phyloP scores from a whole-genome alignment of 495 filamentous ascomycete species.

The Aspergillus cristatus region DNA sequence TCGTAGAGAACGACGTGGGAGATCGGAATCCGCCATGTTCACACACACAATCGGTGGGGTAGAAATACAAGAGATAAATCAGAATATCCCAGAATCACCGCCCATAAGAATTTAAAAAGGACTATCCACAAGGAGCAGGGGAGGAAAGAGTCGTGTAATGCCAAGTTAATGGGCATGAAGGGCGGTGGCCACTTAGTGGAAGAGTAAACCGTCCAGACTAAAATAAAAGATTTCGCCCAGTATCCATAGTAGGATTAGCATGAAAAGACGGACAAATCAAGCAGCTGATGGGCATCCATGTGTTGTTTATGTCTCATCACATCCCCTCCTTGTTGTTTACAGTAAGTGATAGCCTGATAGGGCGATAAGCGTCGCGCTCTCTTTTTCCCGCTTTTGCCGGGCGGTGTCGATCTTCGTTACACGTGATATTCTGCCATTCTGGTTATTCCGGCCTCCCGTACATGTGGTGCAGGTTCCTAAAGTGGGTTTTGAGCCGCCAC shows the following conservation, averaged over 20 bases:
- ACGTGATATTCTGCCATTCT: constrained; percentile 14
- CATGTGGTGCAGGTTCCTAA: constrained; percentile 10
- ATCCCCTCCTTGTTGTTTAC: too few relatives aligned
- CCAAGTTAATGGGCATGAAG: background rate
- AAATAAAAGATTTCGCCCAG: background rate
- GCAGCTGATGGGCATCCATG: too few relatives aligned
- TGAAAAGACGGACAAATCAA: too few relatives aligned
- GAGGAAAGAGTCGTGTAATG: too few relatives aligned
- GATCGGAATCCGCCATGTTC: constrained; percentile 25
- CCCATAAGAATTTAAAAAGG: too few relatives aligned
- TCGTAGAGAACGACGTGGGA: constrained; percentile 21
- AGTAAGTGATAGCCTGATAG: background rate
- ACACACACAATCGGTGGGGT: background rate
- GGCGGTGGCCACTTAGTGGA: background rate
- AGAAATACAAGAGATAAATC: too few relatives aligned
- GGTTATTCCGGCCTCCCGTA: constrained; percentile 6
- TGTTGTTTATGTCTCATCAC: too few relatives aligned
- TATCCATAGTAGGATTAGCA: too few relatives aligned
- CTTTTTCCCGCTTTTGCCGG: constrained; percentile 9
- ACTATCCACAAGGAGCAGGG: too few relatives aligned
- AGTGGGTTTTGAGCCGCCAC: constrained; percentile 43
- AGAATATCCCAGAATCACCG: too few relatives aligned
- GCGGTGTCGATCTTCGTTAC: constrained; percentile 18
- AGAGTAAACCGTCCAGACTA: background rate
- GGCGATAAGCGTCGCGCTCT: background rate